Evolutionary conservation across 805 yeast genomes (phyloP), one percentile per base, ranked within the genome.

Genomic region (Lachancea sp.): DNA sequence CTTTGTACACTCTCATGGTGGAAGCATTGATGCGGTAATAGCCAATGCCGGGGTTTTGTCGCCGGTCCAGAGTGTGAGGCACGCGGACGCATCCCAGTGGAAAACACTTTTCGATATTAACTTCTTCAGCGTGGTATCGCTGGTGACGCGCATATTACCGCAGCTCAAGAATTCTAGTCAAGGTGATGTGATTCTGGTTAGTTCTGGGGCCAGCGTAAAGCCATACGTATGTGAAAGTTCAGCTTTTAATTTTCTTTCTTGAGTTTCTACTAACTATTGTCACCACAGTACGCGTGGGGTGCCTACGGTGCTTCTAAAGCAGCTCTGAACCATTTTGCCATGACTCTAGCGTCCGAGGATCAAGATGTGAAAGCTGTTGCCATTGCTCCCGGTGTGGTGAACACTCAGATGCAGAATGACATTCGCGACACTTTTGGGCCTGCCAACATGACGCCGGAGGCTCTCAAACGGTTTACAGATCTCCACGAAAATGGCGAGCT

Each of bases 291-390:
- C 46, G 92, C 87, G 0, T 90, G 97, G 97, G 82, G 83, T 13
- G 94, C 96, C 4, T 90, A 90, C 54, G 95, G 96, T 1, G 67
- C 89, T 4, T 80, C 96, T 5, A 90, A 90, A 60, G 96, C 97
- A 0, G 96, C 97, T 0, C 57, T 90, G 37, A 88, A 90, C 60
- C 88, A 81, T 52, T 72, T 87, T 38, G 78, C 85, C 5, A 55
- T 65, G 34, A 76, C 84, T 11, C 58, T 90, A 12, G 81, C 85
- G 1, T 67, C 64, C 5, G 96, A 88, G 53, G 88, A 83, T 56
- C 65, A 70, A 1, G 69, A 65, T 0, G 50, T 55, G 7, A 47
- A 37, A 21, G 68, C 82, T 3, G 64, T 88, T 8, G 70, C 96
- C 0, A 71, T 92, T 18, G 96, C 96, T 0, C 97, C 97, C 0